Evolutionary conservation across 2,329 filamentous ascomycete genomes (phyloP).

Genomic region (Cordyceps farinosa): DNA sequence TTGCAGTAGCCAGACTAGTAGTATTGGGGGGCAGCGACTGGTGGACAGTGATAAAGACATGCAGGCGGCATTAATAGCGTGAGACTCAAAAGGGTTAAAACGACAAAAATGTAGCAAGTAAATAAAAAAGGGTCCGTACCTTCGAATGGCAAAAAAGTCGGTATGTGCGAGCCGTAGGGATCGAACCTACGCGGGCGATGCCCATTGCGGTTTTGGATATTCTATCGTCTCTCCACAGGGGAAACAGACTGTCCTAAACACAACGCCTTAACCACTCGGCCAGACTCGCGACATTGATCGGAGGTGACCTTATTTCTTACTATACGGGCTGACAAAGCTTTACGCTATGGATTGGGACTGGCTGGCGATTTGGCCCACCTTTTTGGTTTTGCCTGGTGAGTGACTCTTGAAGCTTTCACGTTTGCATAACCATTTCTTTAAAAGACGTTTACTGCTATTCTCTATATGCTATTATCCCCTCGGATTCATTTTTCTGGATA

Average conservation of each 20-base stretch:
- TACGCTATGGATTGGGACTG: background rate
- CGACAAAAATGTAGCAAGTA: conserved; percentile 8
- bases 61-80: too few species aligned
- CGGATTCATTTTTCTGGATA: background rate
- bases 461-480: background rate
- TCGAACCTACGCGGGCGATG: conserved; percentile 49
- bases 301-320: background rate
- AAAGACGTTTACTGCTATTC: background rate
- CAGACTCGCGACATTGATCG: conserved; percentile 35
- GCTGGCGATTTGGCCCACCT: background rate
- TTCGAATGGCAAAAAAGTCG: conserved; percentile 21
- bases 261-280: conserved; percentile 57
- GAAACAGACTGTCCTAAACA: conserved; percentile 42
- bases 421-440: background rate
- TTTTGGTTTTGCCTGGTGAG: conserved; percentile 9
- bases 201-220: conserved; percentile 37
- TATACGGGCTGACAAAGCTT: background rate
- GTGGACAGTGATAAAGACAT: too few species aligned
- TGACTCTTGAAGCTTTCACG: conserved; percentile 1
- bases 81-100: too few species aligned
- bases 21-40: too few species aligned
- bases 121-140: too few species aligned
- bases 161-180: conserved; percentile 44
- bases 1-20: too few species aligned
- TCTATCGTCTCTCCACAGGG: conserved; percentile 12